A percentile compares a stretch with the other conserved stretches of the same genome.
phyloP scores from a whole-genome alignment of 75 land plant genomes.

The Pinus taeda region DNA sequence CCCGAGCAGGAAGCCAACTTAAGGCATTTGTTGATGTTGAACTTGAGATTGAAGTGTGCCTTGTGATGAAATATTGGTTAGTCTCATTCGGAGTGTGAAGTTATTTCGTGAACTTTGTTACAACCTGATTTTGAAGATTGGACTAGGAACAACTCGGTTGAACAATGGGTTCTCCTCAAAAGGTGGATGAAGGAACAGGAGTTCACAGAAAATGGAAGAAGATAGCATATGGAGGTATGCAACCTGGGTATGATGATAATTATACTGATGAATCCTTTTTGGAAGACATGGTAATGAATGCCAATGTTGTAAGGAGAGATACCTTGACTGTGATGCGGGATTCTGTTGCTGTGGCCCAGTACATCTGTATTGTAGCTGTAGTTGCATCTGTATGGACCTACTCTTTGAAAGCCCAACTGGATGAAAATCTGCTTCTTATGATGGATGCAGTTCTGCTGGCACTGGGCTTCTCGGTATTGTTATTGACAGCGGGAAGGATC shows the following conservation, averaged over 20 bases:
- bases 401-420: constrained; percentile 54
- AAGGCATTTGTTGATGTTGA: too few relatives aligned
- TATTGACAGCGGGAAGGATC: constrained; percentile 46
- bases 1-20: too few relatives aligned
- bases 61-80: too few relatives aligned
- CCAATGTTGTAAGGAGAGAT: constrained; percentile 83
- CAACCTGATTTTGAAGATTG: not conserved
- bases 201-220: constrained; percentile 71
- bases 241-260: constrained; percentile 86
- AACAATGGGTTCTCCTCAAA: constrained; percentile 4
- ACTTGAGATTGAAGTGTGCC: too few relatives aligned
- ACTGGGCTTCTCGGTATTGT: constrained; percentile 56
- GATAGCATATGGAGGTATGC: constrained; percentile 96
- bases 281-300: constrained; percentile 90
- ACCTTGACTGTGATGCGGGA: constrained; percentile 67
- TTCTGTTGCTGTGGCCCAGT: constrained; percentile 82
- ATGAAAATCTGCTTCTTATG: constrained; percentile 50
- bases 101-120: not conserved
- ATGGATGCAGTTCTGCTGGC: constrained; percentile 66
- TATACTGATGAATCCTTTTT: constrained; percentile 87
- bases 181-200: not conserved
- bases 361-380: constrained; percentile 72
- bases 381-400: constrained; percentile 78
- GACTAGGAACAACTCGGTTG: not conserved
- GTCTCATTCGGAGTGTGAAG: too few relatives aligned